phyloP scores from a whole-genome alignment of 1,284 basidiomycete genomes.

The Xerocomus minutiporus region DNA sequence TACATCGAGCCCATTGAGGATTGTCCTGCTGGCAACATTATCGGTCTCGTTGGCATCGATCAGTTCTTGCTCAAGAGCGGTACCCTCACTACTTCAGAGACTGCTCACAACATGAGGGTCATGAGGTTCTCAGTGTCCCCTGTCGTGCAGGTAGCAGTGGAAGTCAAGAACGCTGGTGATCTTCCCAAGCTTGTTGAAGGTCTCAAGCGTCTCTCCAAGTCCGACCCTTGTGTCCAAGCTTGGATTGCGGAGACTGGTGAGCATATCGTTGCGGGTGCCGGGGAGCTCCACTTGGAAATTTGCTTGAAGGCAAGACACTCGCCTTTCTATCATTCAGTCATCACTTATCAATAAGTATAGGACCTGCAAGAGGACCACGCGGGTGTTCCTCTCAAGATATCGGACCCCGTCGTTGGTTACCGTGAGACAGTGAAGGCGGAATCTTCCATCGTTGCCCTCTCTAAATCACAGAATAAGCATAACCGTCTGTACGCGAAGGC shows the following conservation, averaged over 20 bases:
- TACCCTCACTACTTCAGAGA: constrained; percentile 96
- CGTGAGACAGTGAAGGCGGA: constrained; percentile 97
- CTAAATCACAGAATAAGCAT: constrained; percentile 99
- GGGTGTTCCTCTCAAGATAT: constrained; percentile 98
- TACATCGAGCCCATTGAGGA: constrained; percentile 99
- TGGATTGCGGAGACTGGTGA: constrained; percentile 93
- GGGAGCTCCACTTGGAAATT: constrained; percentile 99
- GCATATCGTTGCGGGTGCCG: constrained; percentile 99
- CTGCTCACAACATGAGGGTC: constrained; percentile 99
- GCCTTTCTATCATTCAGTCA: not conserved
- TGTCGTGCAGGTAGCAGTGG: constrained; percentile 98
- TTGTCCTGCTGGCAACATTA: constrained; percentile 97
- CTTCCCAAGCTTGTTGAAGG: constrained; percentile 99
- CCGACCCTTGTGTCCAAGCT: constrained; percentile 98
- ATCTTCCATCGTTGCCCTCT: constrained; percentile 93
- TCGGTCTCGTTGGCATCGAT: constrained; percentile 99
- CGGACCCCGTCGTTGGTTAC: constrained; percentile 98
- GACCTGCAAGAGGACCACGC: constrained; percentile 99
- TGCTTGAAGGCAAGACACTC: constrained; percentile 79
- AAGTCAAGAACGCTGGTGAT: constrained; percentile 99
- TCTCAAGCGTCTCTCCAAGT: constrained; percentile 99
- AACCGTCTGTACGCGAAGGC: constrained; percentile 97
- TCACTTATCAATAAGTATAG: constrained; percentile 34
- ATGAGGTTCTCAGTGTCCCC: constrained; percentile 99
- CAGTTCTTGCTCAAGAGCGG: constrained; percentile 99